Conservation (phyloP, 306 rosid genomes). For the Ziziphus jujuba region DNA sequence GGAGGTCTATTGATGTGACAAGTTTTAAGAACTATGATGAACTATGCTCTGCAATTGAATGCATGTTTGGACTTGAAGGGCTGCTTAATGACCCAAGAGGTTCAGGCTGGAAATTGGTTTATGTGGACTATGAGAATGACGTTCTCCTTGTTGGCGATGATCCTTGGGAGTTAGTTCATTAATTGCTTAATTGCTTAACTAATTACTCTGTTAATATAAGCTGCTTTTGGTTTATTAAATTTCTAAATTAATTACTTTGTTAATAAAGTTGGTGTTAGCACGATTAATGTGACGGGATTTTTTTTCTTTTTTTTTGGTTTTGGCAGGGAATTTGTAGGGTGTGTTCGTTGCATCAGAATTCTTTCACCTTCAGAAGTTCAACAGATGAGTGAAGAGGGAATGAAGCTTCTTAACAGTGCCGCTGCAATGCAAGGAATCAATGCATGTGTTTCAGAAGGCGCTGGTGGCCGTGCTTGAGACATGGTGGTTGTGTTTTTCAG, state of each 20-base stretch:
- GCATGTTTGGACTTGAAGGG: conserved; percentile 94
- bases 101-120: conserved; percentile 89
- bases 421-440: conserved; percentile 82
- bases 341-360: conserved; percentile 85
- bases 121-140: conserved; percentile 87
- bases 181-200: neutral
- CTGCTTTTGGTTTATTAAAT: too few relatives aligned
- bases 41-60: conserved; percentile 73
- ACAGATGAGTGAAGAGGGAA: conserved; percentile 97
- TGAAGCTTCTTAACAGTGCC: conserved; percentile 88
- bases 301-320: neutral
- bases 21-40: conserved; percentile 78
- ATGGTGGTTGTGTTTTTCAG: too few relatives aligned
- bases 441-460: conserved; percentile 33
- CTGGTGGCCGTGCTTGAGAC: conserved; percentile 12
- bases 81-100: conserved; percentile 82
- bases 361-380: conserved; percentile 86
- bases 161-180: conserved; percentile 87
- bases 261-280: too few relatives aligned
- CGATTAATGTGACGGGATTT: too few relatives aligned
- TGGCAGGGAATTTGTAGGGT: conserved; percentile 91
- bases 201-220: too few relatives aligned
- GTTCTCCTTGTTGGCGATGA: conserved; percentile 94
- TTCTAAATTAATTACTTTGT: too few relatives aligned
- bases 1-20: conserved; percentile 87